Evolutionary conservation across 495 filamentous ascomycete genomes (phyloP).

Genomic region (Rhizodiscina lignyota): DNA sequence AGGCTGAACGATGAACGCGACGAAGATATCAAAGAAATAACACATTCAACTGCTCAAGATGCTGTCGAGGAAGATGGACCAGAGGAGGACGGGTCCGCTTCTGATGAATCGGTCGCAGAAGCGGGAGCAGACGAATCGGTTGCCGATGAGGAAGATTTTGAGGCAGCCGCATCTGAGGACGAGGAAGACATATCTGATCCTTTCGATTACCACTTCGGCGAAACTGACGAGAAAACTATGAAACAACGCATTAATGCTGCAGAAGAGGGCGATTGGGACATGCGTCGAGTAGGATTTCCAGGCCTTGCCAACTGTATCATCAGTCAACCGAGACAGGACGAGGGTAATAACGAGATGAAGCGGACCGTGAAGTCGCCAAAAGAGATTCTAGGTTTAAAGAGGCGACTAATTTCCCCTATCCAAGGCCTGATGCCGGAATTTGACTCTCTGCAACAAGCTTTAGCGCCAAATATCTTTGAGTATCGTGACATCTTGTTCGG

Average conservation of each 20-base stretch:
- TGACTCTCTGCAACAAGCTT: constrained; percentile 30
- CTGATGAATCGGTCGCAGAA: too few species aligned
- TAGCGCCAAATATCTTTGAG: constrained; percentile 47
- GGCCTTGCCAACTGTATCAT: constrained; percentile 6
- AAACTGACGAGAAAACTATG: constrained; percentile 39
- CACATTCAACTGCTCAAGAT: too few species aligned
- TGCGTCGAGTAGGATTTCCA: constrained; percentile 19
- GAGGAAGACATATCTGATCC: too few species aligned
- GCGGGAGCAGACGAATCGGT: too few species aligned
- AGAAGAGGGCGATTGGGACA: constrained; percentile 40
- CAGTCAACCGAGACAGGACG: constrained; percentile 7
- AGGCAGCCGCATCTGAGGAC: too few species aligned
- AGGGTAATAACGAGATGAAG: too few species aligned
- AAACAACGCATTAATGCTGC: constrained; percentile 34
- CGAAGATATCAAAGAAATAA: too few species aligned
- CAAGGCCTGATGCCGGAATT: constrained; percentile 22
- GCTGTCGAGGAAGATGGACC: too few species aligned
- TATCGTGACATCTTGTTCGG: constrained; percentile 73
- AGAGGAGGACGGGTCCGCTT: too few species aligned
- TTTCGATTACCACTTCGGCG: constrained; percentile 64
- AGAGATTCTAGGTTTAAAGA: constrained; percentile 44
- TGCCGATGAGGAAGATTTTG: too few species aligned
- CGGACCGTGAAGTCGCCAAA: constrained; percentile 7
- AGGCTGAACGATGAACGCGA: too few species aligned
- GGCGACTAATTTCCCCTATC: constrained; percentile 27